phyloP scores from a whole-genome alignment of 305 asterid species.

The Ajuga reptans region DNA sequence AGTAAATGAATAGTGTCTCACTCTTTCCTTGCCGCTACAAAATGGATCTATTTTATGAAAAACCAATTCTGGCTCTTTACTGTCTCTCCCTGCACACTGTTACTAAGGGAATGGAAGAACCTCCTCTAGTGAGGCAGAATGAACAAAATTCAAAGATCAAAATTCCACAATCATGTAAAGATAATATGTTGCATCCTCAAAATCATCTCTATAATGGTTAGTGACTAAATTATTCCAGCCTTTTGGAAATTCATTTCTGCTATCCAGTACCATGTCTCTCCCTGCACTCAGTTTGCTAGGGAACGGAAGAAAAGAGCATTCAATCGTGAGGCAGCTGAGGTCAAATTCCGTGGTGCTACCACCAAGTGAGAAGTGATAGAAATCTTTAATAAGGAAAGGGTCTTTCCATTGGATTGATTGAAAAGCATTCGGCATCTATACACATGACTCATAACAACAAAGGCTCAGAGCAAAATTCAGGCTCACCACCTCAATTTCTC shows the following conservation, averaged over 20 bases:
- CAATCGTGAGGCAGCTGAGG: not conserved
- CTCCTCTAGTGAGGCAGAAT: not conserved
- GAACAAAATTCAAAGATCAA: not conserved
- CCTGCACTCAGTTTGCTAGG: not conserved
- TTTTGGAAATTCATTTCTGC: not conserved
- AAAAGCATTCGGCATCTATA: not conserved
- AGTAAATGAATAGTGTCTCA: not conserved
- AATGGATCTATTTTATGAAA: not conserved
- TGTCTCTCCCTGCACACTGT: not conserved
- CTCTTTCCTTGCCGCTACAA: not conserved
- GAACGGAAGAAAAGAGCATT: not conserved
- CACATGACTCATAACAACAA: not conserved
- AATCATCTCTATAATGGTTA: not conserved
- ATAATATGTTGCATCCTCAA: not conserved
- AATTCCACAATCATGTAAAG: not conserved
- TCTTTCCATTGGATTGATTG: not conserved
- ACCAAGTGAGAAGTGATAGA: no score
- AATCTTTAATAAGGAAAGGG: not conserved
- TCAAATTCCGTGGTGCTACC: not conserved
- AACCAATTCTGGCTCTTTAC: not conserved
- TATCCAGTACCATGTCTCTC: not conserved
- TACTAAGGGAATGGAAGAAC: not conserved
- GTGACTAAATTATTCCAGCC: not conserved
- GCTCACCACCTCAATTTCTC: not conserved
- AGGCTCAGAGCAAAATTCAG: not conserved